These are phyloP conservation scores for Saccharomycopsis capsularis DNA, from an alignment of 805 yeast genomes.

Conservation along the genomic window DNA sequence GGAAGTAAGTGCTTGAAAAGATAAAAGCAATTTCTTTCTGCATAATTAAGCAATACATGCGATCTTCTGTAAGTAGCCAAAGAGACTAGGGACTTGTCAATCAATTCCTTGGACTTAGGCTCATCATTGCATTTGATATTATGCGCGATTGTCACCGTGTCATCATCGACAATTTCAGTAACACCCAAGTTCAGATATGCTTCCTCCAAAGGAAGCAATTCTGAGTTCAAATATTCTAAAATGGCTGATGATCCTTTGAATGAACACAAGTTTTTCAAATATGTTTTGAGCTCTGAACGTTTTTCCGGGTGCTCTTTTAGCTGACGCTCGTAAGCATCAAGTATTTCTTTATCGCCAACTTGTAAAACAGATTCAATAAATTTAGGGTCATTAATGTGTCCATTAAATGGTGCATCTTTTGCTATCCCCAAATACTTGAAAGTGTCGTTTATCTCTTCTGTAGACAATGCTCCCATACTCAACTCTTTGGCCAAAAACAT, in stretches of 20 bases:
- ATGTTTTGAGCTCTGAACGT: constrained; percentile 31
- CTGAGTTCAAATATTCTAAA: constrained; percentile 36
- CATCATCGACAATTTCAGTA: constrained; percentile 52
- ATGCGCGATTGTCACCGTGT: constrained; percentile 68
- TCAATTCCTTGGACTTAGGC: constrained; percentile 2
- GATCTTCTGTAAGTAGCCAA: constrained; percentile 28
- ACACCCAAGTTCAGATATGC: constrained; percentile 50
- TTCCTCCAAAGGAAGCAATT: constrained; percentile 39
- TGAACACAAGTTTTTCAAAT: constrained; percentile 34
- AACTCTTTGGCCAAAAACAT: constrained; percentile 38
- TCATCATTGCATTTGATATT: constrained; percentile 53
- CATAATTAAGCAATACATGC: constrained; percentile 25
- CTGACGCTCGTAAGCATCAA: constrained; percentile 29
- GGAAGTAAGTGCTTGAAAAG: neutral
- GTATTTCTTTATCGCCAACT: constrained; percentile 27
- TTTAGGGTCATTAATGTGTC: neutral
- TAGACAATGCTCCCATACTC: constrained; percentile 35
- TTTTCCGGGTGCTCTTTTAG: constrained; percentile 19
- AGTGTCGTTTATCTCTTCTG: neutral
- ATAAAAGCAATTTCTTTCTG: constrained; percentile 24
- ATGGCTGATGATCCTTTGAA: constrained; percentile 33
- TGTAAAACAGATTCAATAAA: no score
- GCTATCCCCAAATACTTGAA: neutral
- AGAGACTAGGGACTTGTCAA: constrained; percentile 25
- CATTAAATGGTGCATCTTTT: neutral